These are phyloP conservation scores for Pholiota molesta DNA, from an alignment of 768 basidiomycete species.

Conservation along the genomic window DNA sequence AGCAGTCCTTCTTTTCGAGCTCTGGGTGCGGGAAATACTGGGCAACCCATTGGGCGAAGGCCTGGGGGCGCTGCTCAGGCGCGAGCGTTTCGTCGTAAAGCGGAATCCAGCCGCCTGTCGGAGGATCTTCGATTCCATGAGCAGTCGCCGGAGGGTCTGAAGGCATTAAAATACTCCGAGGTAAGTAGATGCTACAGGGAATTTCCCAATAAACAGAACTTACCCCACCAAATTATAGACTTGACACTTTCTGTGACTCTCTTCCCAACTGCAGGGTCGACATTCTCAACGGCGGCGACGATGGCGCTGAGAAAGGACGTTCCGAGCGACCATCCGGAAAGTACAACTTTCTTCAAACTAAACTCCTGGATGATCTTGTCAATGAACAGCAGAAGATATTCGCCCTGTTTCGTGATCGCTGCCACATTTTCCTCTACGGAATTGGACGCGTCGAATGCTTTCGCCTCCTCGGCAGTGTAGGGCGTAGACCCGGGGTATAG, in stretches of 20 bases:
- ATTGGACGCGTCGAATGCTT: constrained; percentile 14
- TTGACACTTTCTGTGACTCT: constrained; percentile 18
- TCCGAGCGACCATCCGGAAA: constrained; percentile 35
- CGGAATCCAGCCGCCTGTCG: constrained; percentile 22
- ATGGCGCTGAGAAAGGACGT: constrained; percentile 25
- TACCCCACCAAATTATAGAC: constrained; percentile 14
- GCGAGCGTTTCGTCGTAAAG: constrained; percentile 26
- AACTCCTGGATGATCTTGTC: constrained; percentile 27
- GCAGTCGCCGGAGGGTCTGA: constrained; percentile 26
- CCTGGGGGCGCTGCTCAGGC: constrained; percentile 17
- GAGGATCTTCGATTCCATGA: constrained; percentile 21
- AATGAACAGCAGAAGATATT: constrained; percentile 30
- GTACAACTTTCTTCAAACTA: constrained; percentile 20
- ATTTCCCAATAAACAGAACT: constrained; percentile 10
- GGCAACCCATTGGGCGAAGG: constrained; percentile 25
- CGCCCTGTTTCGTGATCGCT: constrained; percentile 30
- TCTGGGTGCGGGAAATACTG: constrained; percentile 19
- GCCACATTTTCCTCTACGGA: constrained; percentile 18
- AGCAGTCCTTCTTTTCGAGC: constrained; percentile 14
- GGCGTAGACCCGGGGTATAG: constrained; percentile 35
- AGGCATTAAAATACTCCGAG: background rate
- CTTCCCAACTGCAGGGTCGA: constrained; percentile 18
- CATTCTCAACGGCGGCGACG: constrained; percentile 21
- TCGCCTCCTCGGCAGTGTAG: constrained; percentile 27
- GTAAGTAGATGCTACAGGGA: background rate